phyloP scores from a whole-genome alignment of 805 yeast genomes.

The Metschnikowia santaceciliae region DNA sequence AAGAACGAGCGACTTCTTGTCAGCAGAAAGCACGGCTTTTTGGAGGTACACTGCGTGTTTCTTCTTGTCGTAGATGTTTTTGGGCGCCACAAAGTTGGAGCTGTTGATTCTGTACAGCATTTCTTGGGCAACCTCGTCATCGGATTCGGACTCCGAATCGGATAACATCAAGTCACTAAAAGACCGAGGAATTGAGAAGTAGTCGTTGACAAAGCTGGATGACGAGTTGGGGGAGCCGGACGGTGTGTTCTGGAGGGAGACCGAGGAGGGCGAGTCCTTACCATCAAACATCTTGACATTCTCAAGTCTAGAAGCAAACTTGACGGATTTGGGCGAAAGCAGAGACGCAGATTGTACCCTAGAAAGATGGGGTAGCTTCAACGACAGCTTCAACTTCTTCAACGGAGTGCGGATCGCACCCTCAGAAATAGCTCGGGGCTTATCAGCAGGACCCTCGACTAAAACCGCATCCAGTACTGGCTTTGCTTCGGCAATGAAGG shows the following conservation, averaged over 20 bases:
- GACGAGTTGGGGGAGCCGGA: slow-evolving; percentile 27
- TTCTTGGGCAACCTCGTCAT: slow-evolving; percentile 12
- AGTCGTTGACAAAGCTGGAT: slow-evolving; percentile 17
- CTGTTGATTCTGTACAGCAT: slow-evolving; percentile 15
- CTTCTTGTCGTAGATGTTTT: slow-evolving; percentile 16
- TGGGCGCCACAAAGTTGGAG: slow-evolving; percentile 15
- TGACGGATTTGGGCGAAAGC: slow-evolving; percentile 46
- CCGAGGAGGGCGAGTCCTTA: slow-evolving; percentile 56
- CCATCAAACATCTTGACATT: slow-evolving; percentile 64
- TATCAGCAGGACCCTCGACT: background rate
- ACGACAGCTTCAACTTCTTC: slow-evolving; percentile 21
- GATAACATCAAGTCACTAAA: slow-evolving; percentile 20
- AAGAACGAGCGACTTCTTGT: slow-evolving; percentile 21
- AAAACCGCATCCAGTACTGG: background rate
- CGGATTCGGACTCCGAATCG: slow-evolving; percentile 16
- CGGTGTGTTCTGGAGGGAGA: slow-evolving; percentile 56
- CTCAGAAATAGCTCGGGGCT: background rate
- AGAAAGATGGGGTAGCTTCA: slow-evolving; percentile 20
- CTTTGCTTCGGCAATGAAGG: background rate
- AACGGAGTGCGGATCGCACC: slow-evolving; percentile 10
- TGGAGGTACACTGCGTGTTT: slow-evolving; percentile 28
- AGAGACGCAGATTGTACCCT: slow-evolving; percentile 27
- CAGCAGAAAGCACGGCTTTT: slow-evolving; percentile 32
- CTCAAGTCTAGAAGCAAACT: slow-evolving; percentile 59
- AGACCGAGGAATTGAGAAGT: slow-evolving; percentile 23